A percentile compares a stretch with the other conserved stretches of the same genome.
These are phyloP conservation scores for Mallotus repandus DNA, from an alignment of 441 rosid genomes.

Conservation along the genomic window DNA sequence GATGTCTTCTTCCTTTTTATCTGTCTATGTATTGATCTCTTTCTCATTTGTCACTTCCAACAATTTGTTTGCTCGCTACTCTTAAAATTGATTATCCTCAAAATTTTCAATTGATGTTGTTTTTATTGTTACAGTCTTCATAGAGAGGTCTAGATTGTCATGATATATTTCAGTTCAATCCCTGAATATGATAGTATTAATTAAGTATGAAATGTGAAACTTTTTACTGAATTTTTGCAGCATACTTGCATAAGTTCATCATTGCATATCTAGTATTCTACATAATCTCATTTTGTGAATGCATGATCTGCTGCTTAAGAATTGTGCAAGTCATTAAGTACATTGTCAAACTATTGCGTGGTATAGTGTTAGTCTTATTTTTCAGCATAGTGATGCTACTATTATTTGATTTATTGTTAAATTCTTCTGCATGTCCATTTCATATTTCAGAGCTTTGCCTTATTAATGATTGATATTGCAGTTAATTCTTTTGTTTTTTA, in stretches of 20 bases:
- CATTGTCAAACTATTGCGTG: neutral
- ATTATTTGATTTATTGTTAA: too few species aligned
- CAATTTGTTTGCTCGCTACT: neutral
- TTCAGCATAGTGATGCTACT: too few species aligned
- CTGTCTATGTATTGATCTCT: neutral
- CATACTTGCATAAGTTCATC: neutral
- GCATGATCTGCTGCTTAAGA: neutral
- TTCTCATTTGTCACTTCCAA: neutral
- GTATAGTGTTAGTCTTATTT: too few species aligned
- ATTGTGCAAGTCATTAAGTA: neutral
- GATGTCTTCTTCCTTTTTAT: neutral
- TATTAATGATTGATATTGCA: neutral
- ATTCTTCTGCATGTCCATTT: neutral
- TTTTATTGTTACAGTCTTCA: neutral
- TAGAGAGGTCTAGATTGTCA: neutral
- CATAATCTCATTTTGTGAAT: neutral
- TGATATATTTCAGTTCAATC: neutral
- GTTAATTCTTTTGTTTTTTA: too few species aligned
- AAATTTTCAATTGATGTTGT: neutral
- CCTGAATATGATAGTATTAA: neutral
- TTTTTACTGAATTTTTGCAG: neutral
- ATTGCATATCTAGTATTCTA: neutral
- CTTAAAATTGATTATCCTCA: neutral
- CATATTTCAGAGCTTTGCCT: neutral
- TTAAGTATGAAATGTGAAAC: neutral